Percentiles rank a stretch among this genome's conserved stretches.
phyloP scores from a whole-genome alignment of 2,329 filamentous ascomycete species.

The Cladorrhinum sp. region DNA sequence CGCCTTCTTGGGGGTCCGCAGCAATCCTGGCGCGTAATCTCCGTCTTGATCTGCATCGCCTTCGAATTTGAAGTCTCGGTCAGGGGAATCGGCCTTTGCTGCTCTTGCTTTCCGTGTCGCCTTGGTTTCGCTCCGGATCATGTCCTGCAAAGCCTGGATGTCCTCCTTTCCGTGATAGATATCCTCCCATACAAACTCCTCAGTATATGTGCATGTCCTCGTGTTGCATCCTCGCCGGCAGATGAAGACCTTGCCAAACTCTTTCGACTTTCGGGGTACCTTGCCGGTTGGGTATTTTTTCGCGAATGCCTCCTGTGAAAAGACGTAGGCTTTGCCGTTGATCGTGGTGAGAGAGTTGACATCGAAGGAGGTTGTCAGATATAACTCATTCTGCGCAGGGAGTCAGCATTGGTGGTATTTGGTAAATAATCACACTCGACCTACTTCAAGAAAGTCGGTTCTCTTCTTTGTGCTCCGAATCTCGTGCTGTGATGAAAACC shows the following conservation, averaged over 20 bases:
- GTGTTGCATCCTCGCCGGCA: constrained; percentile 89
- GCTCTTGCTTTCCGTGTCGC: constrained; percentile 54
- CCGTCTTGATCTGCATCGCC: constrained; percentile 35
- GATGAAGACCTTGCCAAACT: constrained; percentile 82
- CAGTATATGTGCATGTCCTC: constrained; percentile 83
- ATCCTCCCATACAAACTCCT: constrained; percentile 90
- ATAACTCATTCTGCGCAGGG: constrained; percentile 75
- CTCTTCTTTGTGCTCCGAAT: constrained; percentile 80
- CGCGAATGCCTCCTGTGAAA: constrained; percentile 69
- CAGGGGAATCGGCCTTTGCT: constrained; percentile 29
- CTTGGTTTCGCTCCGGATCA: constrained; percentile 71
- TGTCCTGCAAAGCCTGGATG: constrained; percentile 58
- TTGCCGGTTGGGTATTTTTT: constrained; percentile 70
- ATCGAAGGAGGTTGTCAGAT: constrained; percentile 85
- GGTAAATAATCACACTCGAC: constrained; percentile 16
- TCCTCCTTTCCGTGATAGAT: constrained; percentile 68
- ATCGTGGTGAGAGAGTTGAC: constrained; percentile 83
- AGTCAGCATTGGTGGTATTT: not conserved
- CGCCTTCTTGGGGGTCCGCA: constrained; percentile 35
- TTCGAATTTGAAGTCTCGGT: constrained; percentile 32
- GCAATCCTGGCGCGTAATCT: constrained; percentile 35
- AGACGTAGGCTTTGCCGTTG: constrained; percentile 79
- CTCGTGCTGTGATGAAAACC: constrained; percentile 91
- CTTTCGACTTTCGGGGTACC: constrained; percentile 67
- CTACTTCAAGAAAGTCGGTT: constrained; percentile 69